Percentiles rank a stretch among this genome's conserved stretches.
Evolutionary conservation across 768 basidiomycete genomes (phyloP).

Genomic region (Tricholoma terreum): DNA sequence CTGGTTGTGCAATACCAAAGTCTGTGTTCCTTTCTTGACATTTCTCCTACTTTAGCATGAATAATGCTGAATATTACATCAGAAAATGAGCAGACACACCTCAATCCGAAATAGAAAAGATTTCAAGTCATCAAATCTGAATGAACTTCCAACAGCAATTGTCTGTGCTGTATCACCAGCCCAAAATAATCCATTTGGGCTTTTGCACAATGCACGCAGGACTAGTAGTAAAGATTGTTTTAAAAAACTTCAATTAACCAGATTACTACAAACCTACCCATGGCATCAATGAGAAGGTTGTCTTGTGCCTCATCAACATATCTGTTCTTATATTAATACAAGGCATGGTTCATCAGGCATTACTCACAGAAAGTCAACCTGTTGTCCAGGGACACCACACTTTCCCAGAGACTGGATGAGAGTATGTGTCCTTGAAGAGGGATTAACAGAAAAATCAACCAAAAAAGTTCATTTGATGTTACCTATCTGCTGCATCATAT

Average conservation of each 20-base stretch:
- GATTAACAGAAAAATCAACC: background rate
- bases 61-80: too few species aligned
- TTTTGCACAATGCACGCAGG: slow-evolving; percentile 56
- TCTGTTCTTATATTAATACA: slow-evolving; percentile 30
- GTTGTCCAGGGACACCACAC: too few species aligned
- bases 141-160: slow-evolving; percentile 69
- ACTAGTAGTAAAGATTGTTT: too few species aligned
- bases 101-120: slow-evolving; percentile 63
- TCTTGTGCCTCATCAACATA: slow-evolving; percentile 78
- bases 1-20: too few species aligned
- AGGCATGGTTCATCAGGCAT: too few species aligned
- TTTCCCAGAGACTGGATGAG: slow-evolving; percentile 41
- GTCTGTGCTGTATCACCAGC: slow-evolving; percentile 81
- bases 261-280: slow-evolving; percentile 56
- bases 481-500: slow-evolving; percentile 62
- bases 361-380: slow-evolving; percentile 57
- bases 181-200: slow-evolving; percentile 70
- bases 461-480: slow-evolving; percentile 3
- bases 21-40: background rate
- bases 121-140: slow-evolving; percentile 69
- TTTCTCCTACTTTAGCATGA: too few species aligned
- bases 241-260: too few species aligned
- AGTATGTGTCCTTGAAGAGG: slow-evolving; percentile 44
- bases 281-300: slow-evolving; percentile 60
- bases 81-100: slow-evolving; percentile 30